Conservation (phyloP, 306 rosid species). For the Dalbergia cochinchinensis region DNA sequence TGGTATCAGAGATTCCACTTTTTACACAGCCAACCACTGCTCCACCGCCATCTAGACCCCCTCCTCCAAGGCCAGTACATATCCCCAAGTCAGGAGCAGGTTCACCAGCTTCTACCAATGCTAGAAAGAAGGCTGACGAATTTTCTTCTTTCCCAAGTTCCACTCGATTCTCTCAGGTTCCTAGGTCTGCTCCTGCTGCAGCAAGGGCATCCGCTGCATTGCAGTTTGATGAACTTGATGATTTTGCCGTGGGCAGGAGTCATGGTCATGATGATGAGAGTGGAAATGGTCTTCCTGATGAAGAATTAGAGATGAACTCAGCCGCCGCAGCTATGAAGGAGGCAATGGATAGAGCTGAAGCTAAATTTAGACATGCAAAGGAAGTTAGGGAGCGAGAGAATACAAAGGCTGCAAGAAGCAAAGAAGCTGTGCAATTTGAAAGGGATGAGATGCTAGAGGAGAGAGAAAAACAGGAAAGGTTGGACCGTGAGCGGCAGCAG, state of each 20-base stretch:
- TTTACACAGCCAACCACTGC: constrained; percentile 91
- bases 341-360: constrained; percentile 98
- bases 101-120: constrained; percentile 55
- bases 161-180: constrained; percentile 62
- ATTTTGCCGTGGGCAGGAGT: constrained; percentile 72
- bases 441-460: constrained; percentile 74
- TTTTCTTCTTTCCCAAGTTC: constrained; percentile 66
- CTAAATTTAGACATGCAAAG: constrained; percentile 90
- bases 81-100: constrained; percentile 64
- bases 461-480: constrained; percentile 68
- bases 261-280: constrained; percentile 63
- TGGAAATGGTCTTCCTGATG: constrained; percentile 68
- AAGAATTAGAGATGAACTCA: constrained; percentile 89
- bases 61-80: constrained; percentile 91
- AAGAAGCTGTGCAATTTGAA: constrained; percentile 71
- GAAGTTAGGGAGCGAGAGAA: constrained; percentile 91
- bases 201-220: constrained; percentile 58
- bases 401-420: constrained; percentile 74
- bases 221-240: constrained; percentile 77
- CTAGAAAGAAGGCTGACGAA: constrained; percentile 71
- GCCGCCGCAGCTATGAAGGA: constrained; percentile 99
- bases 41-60: constrained; percentile 99
- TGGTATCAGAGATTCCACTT: constrained; percentile 94
- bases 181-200: constrained; percentile 64
- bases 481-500: constrained; percentile 69